Percentiles rank a stretch among this genome's conserved stretches.
Conservation (phyloP, 495 filamentous ascomycete species). For the Tuber magnatum region DNA sequence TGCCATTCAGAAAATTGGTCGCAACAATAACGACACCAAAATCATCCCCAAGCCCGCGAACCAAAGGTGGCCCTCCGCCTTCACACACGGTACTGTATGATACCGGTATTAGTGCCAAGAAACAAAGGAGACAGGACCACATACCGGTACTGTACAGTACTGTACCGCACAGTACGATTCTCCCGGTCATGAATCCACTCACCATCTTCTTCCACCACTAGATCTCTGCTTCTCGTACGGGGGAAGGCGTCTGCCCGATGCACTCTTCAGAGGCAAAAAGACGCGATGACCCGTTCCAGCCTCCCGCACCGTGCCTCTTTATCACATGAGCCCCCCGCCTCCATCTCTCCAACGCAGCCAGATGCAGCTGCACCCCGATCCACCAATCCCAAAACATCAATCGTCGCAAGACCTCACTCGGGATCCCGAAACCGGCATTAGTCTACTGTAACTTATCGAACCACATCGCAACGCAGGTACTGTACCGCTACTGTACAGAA, state of each 20-base stretch:
- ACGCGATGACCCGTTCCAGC: background rate
- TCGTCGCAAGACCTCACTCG: background rate
- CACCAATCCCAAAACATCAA: background rate
- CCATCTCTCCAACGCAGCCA: background rate
- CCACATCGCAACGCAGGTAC: background rate
- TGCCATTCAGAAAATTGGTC: background rate
- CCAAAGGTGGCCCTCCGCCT: background rate
- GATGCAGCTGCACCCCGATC: background rate
- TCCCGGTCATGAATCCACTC: background rate
- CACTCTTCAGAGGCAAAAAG: background rate
- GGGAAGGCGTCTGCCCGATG: background rate
- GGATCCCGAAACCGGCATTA: background rate
- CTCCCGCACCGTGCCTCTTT: background rate
- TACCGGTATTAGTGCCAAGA: background rate
- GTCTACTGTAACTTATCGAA: background rate
- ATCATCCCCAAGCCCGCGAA: background rate
- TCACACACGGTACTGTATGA: no score
- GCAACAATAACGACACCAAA: background rate
- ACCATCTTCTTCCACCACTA: background rate
- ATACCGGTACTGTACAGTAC: background rate
- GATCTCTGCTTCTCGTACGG: background rate
- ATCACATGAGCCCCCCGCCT: background rate
- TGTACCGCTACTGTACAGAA: background rate
- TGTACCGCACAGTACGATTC: background rate
- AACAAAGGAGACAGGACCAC: background rate